Evolutionary conservation across 768 basidiomycete genomes (phyloP).

Genomic region (Leccinellum albellum): DNA sequence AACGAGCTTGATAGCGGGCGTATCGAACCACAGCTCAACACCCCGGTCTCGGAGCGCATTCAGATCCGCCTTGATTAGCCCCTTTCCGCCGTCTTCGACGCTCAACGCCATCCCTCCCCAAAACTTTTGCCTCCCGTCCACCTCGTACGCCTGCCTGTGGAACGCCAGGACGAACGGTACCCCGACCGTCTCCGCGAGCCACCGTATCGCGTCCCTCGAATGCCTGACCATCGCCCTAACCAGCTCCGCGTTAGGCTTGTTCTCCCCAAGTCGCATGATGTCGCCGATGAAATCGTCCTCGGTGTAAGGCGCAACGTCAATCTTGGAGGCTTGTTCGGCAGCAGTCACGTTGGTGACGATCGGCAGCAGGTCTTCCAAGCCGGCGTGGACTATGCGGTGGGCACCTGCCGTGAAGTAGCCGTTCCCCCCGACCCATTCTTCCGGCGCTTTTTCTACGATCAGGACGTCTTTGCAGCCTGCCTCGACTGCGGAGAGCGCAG

Average conservation of each 20-base stretch:
- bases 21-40: conserved; percentile 56
- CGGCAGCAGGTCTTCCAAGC: conserved; percentile 55
- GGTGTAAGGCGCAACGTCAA: conserved; percentile 60
- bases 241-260: conserved; percentile 45
- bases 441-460: conserved; percentile 62
- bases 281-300: conserved; percentile 51
- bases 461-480: conserved; percentile 59
- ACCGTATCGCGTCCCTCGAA: conserved; percentile 53
- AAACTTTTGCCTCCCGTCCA: conserved; percentile 58
- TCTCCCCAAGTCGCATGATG: conserved; percentile 56
- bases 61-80: conserved; percentile 56
- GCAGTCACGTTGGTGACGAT: conserved; percentile 47
- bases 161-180: conserved; percentile 58
- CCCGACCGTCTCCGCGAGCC: conserved; percentile 50
- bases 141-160: conserved; percentile 65
- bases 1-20: conserved; percentile 38
- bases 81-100: conserved; percentile 65
- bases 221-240: conserved; percentile 50
- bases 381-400: conserved; percentile 58
- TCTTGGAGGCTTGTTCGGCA: conserved; percentile 38
- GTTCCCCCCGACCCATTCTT: conserved; percentile 65
- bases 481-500: conserved; percentile 58
- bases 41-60: conserved; percentile 45
- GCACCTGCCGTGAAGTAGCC: conserved; percentile 73
- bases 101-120: conserved; percentile 68